A percentile compares a stretch with the other conserved stretches of the same genome.
These are phyloP conservation scores for Zygotorulaspora mrakii DNA, from an alignment of 1,139 yeast genomes.

Conservation along the genomic window DNA sequence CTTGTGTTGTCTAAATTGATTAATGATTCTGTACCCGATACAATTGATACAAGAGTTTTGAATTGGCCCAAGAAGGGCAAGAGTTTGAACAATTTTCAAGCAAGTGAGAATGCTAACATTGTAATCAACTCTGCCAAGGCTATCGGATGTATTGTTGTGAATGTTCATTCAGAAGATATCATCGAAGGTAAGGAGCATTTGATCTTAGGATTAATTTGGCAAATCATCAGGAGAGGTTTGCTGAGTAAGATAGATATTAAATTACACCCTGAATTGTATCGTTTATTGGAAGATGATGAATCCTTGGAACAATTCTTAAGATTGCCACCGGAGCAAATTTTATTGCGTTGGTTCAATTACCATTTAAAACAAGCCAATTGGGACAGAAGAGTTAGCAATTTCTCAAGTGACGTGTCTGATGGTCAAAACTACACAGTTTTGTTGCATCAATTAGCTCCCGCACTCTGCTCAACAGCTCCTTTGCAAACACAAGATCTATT, in stretches of 20 bases:
- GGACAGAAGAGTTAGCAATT: slow-evolving; percentile 78
- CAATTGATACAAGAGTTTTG: slow-evolving; percentile 95
- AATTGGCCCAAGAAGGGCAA: slow-evolving; percentile 81
- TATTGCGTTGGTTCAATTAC: slow-evolving; percentile 95
- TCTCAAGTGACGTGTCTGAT: slow-evolving; percentile 83
- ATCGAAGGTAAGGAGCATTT: slow-evolving; percentile 96
- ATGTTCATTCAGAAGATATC: slow-evolving; percentile 95
- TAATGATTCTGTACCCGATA: slow-evolving; percentile 96
- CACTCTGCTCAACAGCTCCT: slow-evolving; percentile 74
- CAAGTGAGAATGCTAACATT: slow-evolving; percentile 95
- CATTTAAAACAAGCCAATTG: slow-evolving; percentile 94
- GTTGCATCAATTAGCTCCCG: slow-evolving; percentile 84
- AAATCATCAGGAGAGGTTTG: slow-evolving; percentile 92
- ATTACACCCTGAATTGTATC: slow-evolving; percentile 92
- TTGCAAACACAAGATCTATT: slow-evolving; percentile 69
- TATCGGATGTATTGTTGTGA: slow-evolving; percentile 96
- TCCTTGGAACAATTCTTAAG: slow-evolving; percentile 94
- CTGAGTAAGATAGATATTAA: slow-evolving; percentile 93
- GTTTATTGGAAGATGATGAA: slow-evolving; percentile 92
- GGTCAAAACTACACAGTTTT: slow-evolving; percentile 93
- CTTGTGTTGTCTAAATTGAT: slow-evolving; percentile 86
- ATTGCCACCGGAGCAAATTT: slow-evolving; percentile 95
- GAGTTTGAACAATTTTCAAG: slow-evolving; percentile 86
- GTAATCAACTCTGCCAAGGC: slow-evolving; percentile 98
- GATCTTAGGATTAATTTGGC: slow-evolving; percentile 96